These are phyloP conservation scores for Candida incommunis DNA, from an alignment of 805 yeast genomes.

Conservation along the genomic window DNA sequence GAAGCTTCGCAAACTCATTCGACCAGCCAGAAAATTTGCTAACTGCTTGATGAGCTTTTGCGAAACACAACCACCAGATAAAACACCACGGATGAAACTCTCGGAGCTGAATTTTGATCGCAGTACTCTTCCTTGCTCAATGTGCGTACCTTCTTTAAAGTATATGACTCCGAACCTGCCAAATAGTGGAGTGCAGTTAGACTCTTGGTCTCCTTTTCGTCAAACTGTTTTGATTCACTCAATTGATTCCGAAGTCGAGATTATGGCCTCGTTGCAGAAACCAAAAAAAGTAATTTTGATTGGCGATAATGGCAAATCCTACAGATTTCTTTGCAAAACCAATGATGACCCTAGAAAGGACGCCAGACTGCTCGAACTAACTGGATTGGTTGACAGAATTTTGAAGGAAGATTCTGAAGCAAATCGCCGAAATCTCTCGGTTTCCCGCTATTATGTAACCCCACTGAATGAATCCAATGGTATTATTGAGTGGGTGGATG, in stretches of 20 bases:
- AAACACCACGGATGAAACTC: not conserved
- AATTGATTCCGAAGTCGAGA: slow-evolving; percentile 53
- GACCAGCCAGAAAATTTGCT: not conserved
- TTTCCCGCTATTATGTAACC: slow-evolving; percentile 75
- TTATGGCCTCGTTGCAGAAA: slow-evolving; percentile 71
- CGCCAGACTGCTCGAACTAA: slow-evolving; percentile 84
- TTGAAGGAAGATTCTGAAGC: slow-evolving; percentile 57
- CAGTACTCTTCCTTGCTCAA: slow-evolving; percentile 28
- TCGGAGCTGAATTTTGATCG: slow-evolving; percentile 25
- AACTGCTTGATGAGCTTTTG: not conserved
- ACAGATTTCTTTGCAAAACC: slow-evolving; percentile 68
- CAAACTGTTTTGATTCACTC: slow-evolving; percentile 36
- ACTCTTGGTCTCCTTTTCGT: not conserved
- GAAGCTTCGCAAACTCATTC: not conserved
- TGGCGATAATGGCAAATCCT: slow-evolving; percentile 67
- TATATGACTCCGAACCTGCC: slow-evolving; percentile 61
- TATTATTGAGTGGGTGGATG: slow-evolving; percentile 77
- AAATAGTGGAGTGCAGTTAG: not conserved
- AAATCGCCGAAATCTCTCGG: slow-evolving; percentile 51
- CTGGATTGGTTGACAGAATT: slow-evolving; percentile 70
- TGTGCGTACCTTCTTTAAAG: slow-evolving; percentile 63
- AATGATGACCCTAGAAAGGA: slow-evolving; percentile 91
- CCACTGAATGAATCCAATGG: slow-evolving; percentile 83
- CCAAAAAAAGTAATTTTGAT: slow-evolving; percentile 65
- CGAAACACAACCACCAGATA: not conserved